These are phyloP conservation scores for Yamadazyma kitorensis DNA, from an alignment of 805 yeast species.

Conservation along the genomic window DNA sequence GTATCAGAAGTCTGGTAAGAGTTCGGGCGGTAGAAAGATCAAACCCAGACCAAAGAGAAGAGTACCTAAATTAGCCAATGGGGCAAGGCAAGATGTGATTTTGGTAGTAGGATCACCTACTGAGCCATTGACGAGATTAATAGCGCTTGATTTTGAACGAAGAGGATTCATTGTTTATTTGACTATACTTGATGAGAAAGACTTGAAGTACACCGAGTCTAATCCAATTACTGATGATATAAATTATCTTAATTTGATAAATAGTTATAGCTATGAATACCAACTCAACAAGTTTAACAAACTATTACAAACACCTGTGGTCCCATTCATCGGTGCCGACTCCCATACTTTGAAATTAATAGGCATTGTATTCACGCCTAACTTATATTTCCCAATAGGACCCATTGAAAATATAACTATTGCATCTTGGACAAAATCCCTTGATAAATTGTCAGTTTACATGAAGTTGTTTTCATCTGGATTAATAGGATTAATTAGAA, in stretches of 20 bases:
- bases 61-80: constrained; percentile 62
- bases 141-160: constrained; percentile 71
- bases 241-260: constrained; percentile 58
- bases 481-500: constrained; percentile 50
- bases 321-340: constrained; percentile 56
- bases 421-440: constrained; percentile 51
- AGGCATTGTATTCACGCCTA: constrained; percentile 72
- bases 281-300: constrained; percentile 50
- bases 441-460: constrained; percentile 47
- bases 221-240: constrained; percentile 67
- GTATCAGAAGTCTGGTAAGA: not conserved
- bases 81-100: constrained; percentile 74
- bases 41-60: constrained; percentile 35
- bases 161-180: constrained; percentile 82
- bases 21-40: not conserved
- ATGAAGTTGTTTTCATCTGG: constrained; percentile 54
- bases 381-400: constrained; percentile 63
- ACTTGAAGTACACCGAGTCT: constrained; percentile 46
- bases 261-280: constrained; percentile 40
- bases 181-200: constrained; percentile 64
- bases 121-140: constrained; percentile 65
- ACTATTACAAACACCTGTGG: constrained; percentile 50
- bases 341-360: constrained; percentile 55
- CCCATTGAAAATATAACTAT: constrained; percentile 58
- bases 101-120: constrained; percentile 73